Evolutionary conservation across 2,329 filamentous ascomycete genomes (phyloP).

Genomic region (Cadophora sp.): DNA sequence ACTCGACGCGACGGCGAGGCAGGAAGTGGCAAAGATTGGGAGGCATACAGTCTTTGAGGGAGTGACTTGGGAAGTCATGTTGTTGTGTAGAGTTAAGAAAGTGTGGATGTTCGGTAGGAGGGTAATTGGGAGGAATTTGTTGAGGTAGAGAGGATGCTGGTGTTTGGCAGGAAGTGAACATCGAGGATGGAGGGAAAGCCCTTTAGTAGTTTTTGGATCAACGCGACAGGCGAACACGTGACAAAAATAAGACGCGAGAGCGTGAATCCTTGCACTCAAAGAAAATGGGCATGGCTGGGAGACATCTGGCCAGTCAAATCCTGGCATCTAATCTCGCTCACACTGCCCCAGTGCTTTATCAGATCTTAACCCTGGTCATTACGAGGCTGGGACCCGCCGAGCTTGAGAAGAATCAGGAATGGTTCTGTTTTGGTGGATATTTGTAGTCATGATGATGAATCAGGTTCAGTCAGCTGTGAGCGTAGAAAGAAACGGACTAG

Average conservation of each 20-base stretch:
- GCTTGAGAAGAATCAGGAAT: constrained; percentile 13
- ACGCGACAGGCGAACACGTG: constrained; percentile 13
- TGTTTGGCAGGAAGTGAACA: constrained; percentile 22
- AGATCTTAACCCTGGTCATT: constrained; percentile 35
- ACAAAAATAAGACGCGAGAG: background rate
- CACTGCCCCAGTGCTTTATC: constrained; percentile 32
- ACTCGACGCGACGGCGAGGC: constrained; percentile 40
- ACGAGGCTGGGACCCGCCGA: constrained; percentile 1
- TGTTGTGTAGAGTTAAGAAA: constrained; percentile 22
- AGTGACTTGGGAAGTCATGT: constrained; percentile 78
- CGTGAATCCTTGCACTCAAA: background rate
- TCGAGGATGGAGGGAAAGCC: constrained; percentile 8
- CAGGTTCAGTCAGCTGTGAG: constrained; percentile 15
- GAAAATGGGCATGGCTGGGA: constrained; percentile 21
- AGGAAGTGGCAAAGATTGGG: constrained; percentile 45
- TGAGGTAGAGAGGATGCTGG: constrained; percentile 28
- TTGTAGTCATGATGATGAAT: constrained; percentile 31
- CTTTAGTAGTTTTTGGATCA: constrained; percentile 9
- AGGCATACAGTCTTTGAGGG: constrained; percentile 73
- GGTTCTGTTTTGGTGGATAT: constrained; percentile 28
- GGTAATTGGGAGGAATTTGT: constrained; percentile 24
- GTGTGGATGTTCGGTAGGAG: constrained; percentile 30
- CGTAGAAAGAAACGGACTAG: background rate
- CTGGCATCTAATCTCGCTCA: constrained; percentile 17
- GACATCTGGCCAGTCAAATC: constrained; percentile 11